These are phyloP conservation scores for Trichophyton rubrum DNA, from an alignment of 2,329 filamentous ascomycete species.

Conservation along the genomic window DNA sequence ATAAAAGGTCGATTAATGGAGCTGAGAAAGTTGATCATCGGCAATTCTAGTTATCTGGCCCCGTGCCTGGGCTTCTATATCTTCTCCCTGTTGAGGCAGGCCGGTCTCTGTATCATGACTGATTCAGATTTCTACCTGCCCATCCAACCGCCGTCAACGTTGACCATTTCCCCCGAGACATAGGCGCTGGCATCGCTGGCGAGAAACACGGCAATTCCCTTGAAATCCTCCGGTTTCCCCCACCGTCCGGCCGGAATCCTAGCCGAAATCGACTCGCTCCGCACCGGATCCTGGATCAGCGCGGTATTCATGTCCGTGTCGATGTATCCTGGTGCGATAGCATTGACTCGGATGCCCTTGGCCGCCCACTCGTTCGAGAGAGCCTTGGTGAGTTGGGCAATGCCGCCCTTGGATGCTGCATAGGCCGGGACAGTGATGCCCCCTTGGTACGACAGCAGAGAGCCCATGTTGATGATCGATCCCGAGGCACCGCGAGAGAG, in stretches of 20 bases:
- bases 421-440: conserved; percentile 83
- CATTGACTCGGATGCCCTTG: conserved; percentile 74
- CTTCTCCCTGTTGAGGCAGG: too few relatives aligned
- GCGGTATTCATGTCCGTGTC: conserved; percentile 91
- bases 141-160: conserved; percentile 91
- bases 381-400: conserved; percentile 73
- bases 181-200: conserved; percentile 16
- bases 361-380: conserved; percentile 75
- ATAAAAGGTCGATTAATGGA: background rate
- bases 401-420: conserved; percentile 71
- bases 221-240: conserved; percentile 15
- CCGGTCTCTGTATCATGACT: background rate
- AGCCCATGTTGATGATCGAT: conserved; percentile 69
- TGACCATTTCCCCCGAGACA: conserved; percentile 48
- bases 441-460: conserved; percentile 71
- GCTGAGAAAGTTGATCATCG: background rate
- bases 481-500: conserved; percentile 48
- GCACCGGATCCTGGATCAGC: conserved; percentile 56
- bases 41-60: too few relatives aligned
- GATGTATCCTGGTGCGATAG: conserved; percentile 80
- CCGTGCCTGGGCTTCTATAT: too few relatives aligned
- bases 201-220: conserved; percentile 15
- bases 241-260: conserved; percentile 15
- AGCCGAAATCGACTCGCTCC: conserved; percentile 54
- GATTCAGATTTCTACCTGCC: conserved; percentile 43